These are phyloP conservation scores for Recurvomyces mirabilis DNA, from an alignment of 495 filamentous ascomycete species.

Conservation along the genomic window DNA sequence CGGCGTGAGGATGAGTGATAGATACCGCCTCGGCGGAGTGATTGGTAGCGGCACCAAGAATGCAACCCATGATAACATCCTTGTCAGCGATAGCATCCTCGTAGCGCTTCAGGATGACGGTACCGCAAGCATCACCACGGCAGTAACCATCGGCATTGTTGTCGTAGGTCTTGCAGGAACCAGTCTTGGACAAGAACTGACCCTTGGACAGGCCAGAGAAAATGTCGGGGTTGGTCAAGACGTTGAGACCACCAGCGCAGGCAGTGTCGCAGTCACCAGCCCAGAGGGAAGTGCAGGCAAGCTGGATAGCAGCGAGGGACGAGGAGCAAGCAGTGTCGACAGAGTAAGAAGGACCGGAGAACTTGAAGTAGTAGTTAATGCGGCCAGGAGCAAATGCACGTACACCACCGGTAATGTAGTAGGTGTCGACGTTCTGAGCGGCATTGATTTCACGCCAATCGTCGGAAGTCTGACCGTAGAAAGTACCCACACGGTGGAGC, in stretches of 20 bases:
- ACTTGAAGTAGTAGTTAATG: conserved; percentile 83
- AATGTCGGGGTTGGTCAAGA: conserved; percentile 74
- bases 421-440: conserved; percentile 82
- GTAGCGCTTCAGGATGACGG: conserved; percentile 39
- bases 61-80: conserved; percentile 38
- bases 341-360: conserved; percentile 73
- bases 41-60: conserved; percentile 35
- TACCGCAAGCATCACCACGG: conserved; percentile 37
- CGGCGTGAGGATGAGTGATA: conserved; percentile 39
- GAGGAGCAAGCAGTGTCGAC: conserved; percentile 89
- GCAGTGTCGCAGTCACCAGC: conserved; percentile 76
- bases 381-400: conserved; percentile 79
- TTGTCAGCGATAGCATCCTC: conserved; percentile 39
- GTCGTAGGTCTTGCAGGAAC: conserved; percentile 57
- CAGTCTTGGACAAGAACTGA: conserved; percentile 70
- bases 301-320: conserved; percentile 69
- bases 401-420: conserved; percentile 84
- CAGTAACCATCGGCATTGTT: conserved; percentile 40
- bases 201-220: conserved; percentile 73
- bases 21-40: conserved; percentile 35
- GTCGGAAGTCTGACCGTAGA: conserved; percentile 86
- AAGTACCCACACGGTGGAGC: conserved; percentile 75
- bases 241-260: conserved; percentile 69
- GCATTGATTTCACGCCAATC: conserved; percentile 89
- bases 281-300: conserved; percentile 74